phyloP scores from a whole-genome alignment of 352 stramenopile species.

The Blastocystis sp. region DNA sequence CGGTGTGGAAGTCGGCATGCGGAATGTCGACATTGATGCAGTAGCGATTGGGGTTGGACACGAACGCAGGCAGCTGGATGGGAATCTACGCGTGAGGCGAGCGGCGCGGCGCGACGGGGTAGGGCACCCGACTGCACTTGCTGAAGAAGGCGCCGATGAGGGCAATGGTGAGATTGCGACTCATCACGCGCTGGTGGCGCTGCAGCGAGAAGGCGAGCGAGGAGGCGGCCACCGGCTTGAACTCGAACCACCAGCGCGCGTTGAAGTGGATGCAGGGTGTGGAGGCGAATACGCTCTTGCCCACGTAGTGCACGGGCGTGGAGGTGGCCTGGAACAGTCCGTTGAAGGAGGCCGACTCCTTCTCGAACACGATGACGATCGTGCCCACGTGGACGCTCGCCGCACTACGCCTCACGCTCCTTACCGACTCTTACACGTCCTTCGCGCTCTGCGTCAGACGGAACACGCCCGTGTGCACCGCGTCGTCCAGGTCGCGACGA shows the following conservation, averaged over 20 bases:
- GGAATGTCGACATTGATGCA: background rate
- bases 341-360: background rate
- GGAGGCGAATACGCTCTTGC: background rate
- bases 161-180: background rate
- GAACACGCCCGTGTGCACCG: background rate
- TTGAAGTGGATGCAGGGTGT: background rate
- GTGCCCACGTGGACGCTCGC: background rate
- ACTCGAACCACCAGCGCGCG: background rate
- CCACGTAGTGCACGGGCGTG: background rate
- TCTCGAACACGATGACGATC: background rate
- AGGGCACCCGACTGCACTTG: background rate
- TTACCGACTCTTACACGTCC: background rate
- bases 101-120: background rate
- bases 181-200: background rate
- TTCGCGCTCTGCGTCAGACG: background rate
- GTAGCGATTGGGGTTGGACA: background rate
- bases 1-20: background rate
- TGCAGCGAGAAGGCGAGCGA: background rate
- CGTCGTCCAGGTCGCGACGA: background rate
- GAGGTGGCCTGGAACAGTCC: background rate
- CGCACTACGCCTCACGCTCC: background rate
- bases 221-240: background rate
- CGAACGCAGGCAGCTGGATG: conserved; percentile 1
- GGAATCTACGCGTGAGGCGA: background rate
- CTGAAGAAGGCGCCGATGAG: background rate